Base-by-base conservation (phyloP, 2,329 filamentous ascomycete species). In the Fonsecaea erecta region DNA sequence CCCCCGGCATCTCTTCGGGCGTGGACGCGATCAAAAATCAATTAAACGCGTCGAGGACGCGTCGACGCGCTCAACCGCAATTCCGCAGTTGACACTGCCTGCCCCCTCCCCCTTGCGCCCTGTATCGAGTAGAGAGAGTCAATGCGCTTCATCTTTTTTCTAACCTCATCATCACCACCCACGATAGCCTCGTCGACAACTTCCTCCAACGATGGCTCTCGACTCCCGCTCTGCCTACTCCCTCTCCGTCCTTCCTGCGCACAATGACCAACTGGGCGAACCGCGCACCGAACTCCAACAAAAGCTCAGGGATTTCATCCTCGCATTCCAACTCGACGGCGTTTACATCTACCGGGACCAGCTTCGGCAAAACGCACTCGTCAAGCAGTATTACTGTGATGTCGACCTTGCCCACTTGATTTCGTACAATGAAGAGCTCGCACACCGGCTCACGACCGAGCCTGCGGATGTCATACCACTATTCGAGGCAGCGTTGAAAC, bases 281-380 rank as follows among this genome's bases (percentile, higher is more conserved):
- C 89, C 86, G 63, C 85, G 89, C 64, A 83, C 86, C 28, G 87
- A 92, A 74, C 83, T 93, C 56, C 92, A 95, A 76, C 85, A 86
- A 65, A 88, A 92, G 75, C 86, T 99, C 66, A 88, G 95, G 74
- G 89, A 92, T 67, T 99, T 99, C 77, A 89, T 99, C 70, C 87
- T 98, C 64, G 91, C 94, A 72, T 99, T 97, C 76, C 88, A 94
- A 75, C 86, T 98, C 48, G 94, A 97, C 79, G 97, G 96, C 78
- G 86, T 89, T 74, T 98, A 97, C 79, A 88, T 97, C 74, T 99
- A 98, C 85, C 96, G 95, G 85, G 94, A 98, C 74, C 95, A 98
- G 79, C 86, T 99, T 65, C 88, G 92, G 73, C 93, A 98, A 76
- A 99, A 99, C 81, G 93, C 95, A 7, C 85, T 98, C 1, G 84